phyloP scores from a whole-genome alignment of 768 basidiomycete species.

The Termitomyces sp. region DNA sequence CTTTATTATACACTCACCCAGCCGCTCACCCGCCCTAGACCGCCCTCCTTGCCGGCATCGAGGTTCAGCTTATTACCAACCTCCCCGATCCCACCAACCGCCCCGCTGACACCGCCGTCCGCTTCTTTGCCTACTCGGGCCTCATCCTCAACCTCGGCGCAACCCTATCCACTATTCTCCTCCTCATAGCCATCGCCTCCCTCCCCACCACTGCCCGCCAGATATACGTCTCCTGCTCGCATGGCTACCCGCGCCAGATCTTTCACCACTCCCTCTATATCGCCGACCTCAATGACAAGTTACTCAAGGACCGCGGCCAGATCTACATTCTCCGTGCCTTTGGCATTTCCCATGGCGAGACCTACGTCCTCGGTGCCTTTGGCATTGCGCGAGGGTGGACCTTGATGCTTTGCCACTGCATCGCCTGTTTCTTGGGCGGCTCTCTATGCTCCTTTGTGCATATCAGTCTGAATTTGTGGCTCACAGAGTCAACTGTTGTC shows the following conservation, averaged over 20 bases:
- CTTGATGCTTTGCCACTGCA: slow-evolving; percentile 14
- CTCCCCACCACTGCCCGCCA: slow-evolving; percentile 17
- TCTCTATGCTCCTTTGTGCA: slow-evolving; percentile 13
- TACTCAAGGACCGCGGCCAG: slow-evolving; percentile 13
- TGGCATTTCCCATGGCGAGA: slow-evolving; percentile 12
- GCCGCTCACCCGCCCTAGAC: slow-evolving; percentile 4
- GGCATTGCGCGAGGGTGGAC: slow-evolving; percentile 16
- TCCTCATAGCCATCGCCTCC: slow-evolving; percentile 17
- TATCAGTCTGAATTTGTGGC: slow-evolving; percentile 10
- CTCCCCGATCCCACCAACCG: slow-evolving; percentile 4
- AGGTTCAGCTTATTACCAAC: slow-evolving; percentile 13
- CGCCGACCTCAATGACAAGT: slow-evolving; percentile 11
- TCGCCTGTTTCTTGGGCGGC: slow-evolving; percentile 13
- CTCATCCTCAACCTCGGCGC: slow-evolving; percentile 18
- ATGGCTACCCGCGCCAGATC: slow-evolving; percentile 14
- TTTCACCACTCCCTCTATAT: slow-evolving; percentile 6
- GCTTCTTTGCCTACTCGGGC: slow-evolving; percentile 16
- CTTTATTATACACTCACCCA: neutral
- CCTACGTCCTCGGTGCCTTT: slow-evolving; percentile 17
- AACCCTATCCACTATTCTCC: slow-evolving; percentile 16
- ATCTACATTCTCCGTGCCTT: slow-evolving; percentile 16
- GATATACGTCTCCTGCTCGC: slow-evolving; percentile 14
- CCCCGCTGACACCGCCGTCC: slow-evolving; percentile 5
- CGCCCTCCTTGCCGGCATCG: slow-evolving; percentile 14
- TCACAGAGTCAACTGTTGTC: slow-evolving; percentile 9